These are phyloP conservation scores for Cyberlindnera veronae DNA, from an alignment of 805 yeast species.

Conservation along the genomic window DNA sequence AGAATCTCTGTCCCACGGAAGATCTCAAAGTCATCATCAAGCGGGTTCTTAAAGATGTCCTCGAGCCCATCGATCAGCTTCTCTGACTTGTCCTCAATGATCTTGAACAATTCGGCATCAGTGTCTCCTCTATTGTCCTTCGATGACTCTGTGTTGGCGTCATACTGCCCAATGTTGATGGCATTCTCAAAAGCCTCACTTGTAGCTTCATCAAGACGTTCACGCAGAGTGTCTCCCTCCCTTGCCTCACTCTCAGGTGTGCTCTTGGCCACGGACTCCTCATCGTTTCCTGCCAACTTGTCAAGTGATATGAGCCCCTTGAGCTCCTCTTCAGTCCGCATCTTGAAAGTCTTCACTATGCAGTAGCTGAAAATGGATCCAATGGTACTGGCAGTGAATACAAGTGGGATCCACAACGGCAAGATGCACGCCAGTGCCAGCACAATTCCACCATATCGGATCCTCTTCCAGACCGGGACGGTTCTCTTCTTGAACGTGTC, in stretches of 20 bases:
- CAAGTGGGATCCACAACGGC: slow-evolving; percentile 51
- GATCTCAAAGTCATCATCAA: slow-evolving; percentile 16
- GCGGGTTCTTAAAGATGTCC: slow-evolving; percentile 12
- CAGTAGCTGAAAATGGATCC: slow-evolving; percentile 38
- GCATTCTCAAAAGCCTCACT: slow-evolving; percentile 26
- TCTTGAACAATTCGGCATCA: not conserved
- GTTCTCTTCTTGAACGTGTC: slow-evolving; percentile 11
- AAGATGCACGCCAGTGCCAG: slow-evolving; percentile 26
- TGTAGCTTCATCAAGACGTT: slow-evolving; percentile 24
- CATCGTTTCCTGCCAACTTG: not conserved
- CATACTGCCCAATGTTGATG: slow-evolving; percentile 23
- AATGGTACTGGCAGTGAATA: slow-evolving; percentile 33
- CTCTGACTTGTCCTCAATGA: not conserved
- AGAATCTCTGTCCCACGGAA: slow-evolving; percentile 22
- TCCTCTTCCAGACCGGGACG: slow-evolving; percentile 13
- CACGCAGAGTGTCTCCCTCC: slow-evolving; percentile 6
- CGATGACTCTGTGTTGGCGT: slow-evolving; percentile 18
- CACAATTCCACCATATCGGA: slow-evolving; percentile 26
- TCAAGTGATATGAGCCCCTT: slow-evolving; percentile 5
- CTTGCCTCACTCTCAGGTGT: not conserved
- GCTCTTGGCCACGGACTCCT: not conserved
- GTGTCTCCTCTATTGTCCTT: slow-evolving; percentile 1
- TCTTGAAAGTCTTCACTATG: slow-evolving; percentile 33
- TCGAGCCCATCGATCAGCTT: slow-evolving; percentile 1
- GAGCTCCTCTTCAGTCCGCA: slow-evolving; percentile 11